Evolutionary conservation across 1,284 basidiomycete species (phyloP), one percentile per base, ranked within the genome.

Genomic region (Mycosarcoma mackinlayi): DNA sequence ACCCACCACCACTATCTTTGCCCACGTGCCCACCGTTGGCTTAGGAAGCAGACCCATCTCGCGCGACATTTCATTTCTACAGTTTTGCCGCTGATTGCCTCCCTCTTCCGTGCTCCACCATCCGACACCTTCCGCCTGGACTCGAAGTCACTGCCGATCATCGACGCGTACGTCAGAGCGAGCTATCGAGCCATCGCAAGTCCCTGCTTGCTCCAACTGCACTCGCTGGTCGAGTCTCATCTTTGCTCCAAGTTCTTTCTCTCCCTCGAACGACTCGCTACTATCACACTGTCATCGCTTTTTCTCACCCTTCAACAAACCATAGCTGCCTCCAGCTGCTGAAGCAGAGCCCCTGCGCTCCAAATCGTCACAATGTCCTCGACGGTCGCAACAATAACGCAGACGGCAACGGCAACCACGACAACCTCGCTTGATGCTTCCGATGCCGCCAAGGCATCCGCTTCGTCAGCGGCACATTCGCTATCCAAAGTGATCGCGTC

Each of bases 401-500:
- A 27, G 5, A 58, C 62, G 18, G 48, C 65, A 6, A 56, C 61
- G 16, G 33, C 51, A 4, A 39, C 58, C 6, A 24, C 63, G 0
- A 54, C 66, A 11, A 54, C 62, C 9, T 53, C 69, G 0, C 23
- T 60, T 5, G 58, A 63, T 41, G 49, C 56, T 18, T 37, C 62
- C 3, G 62, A 65, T 30, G 62, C 62, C 25, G 67, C 58, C 53
- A 71, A 61, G 52, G 58, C 68, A 13, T 67, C 60, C 2, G 78
- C 78, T 0, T 71, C 66, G 0, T 59, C 58, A 1, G 78, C 78
- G 6, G 59, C 72, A 2, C 38, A 64, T 18, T 77, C 76, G 4
- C 53, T 77, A 11, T 77, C 74, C 23, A 51, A 62, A 34, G 69
- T 67, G 28, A 73, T 79, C 39, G 56, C 67, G 10, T 79, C 78